Evolutionary conservation across 352 stramenopile genomes (phyloP).

Genomic region (Phytopythium cucurbitacearum): DNA sequence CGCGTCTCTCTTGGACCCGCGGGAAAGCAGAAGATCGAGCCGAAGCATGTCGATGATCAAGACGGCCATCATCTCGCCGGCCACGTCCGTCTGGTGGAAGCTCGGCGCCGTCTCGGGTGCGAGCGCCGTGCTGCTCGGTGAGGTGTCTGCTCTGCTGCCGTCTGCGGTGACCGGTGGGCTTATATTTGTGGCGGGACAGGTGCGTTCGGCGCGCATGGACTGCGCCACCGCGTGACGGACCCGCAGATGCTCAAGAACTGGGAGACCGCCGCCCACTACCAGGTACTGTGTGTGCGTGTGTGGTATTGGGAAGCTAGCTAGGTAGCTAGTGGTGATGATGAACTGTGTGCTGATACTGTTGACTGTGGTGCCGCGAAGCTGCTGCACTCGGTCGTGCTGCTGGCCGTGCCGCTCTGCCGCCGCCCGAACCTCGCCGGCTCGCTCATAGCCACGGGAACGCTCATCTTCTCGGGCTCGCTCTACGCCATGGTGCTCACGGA

Average conservation of each 20-base stretch:
- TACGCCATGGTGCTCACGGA: constrained; percentile 77
- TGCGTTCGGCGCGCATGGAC: constrained; percentile 71
- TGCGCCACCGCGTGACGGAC: constrained; percentile 65
- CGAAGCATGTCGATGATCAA: constrained; percentile 27
- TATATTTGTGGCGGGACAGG: constrained; percentile 23
- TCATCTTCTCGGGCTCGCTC: constrained; percentile 78
- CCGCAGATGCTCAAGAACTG: constrained; percentile 82
- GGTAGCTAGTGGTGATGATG: background rate
- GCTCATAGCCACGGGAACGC: constrained; percentile 51
- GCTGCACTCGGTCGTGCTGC: constrained; percentile 68
- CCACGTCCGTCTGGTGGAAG: constrained; percentile 77
- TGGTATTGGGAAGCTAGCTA: background rate
- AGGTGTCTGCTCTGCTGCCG: background rate
- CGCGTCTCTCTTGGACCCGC: too few species aligned
- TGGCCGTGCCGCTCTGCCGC: constrained; percentile 59
- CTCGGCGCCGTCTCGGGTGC: constrained; percentile 65
- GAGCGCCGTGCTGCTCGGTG: constrained; percentile 54
- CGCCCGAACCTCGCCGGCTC: constrained; percentile 52
- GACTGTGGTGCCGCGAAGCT: constrained; percentile 19
- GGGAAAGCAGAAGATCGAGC: background rate
- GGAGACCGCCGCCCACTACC: constrained; percentile 79
- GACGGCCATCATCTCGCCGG: constrained; percentile 51
- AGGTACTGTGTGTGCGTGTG: constrained; percentile 22
- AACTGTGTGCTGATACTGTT: background rate
- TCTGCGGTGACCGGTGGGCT: constrained; percentile 12